Evolutionary conservation across 2,329 filamentous ascomycete species (phyloP), one percentile per base, ranked within the genome.

Genomic region (Gaeumannomyces sp.): DNA sequence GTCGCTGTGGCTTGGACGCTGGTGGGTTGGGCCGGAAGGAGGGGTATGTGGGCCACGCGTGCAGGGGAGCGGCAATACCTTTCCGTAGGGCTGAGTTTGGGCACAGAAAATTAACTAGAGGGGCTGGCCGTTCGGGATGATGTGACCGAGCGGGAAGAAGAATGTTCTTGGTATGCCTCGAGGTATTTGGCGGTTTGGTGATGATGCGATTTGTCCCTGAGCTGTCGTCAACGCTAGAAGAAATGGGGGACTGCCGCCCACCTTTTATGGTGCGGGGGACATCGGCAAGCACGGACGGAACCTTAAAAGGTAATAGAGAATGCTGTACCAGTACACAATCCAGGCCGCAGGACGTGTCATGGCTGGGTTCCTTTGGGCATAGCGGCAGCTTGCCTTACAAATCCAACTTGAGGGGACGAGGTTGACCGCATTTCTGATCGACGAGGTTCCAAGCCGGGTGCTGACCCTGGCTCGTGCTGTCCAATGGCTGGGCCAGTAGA

Each of bases 1-100:
- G 56, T 72, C 10, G 45, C 19, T 25, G n/a, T 10, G 7, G n/a
- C 8, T 53, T 22, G 7, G 45, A 53, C 22, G 19, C 38, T 35
- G 33, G 45, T 53, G 45, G 45, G 45, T 53, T 22, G 45, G 45
- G 19, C 45, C 45, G 45, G n/a, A n/a, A 25, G 45, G 45, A n/a
- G 45, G 45, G 22, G 33, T 35, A 14, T 35, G 33, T 35, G 13
- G 33, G 11, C 11, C 33, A 10, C 8, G 33, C 10, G 45, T 7
- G 45, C 22, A 5, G 45, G 22, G 22, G 22, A 4, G n/a, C 45
- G 45, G 45, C 45, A 35, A 35, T 29, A 35, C 4, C 33, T 10
- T 10, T 25, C 19, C 10, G 45, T 53, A 53, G 45, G 45, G 45
- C 22, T 53, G 45, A 53, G 45, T 11, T 45, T n/a, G 22, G 22